Base-by-base conservation (phyloP, 306 rosid genomes). In the Malus orientalis region DNA sequence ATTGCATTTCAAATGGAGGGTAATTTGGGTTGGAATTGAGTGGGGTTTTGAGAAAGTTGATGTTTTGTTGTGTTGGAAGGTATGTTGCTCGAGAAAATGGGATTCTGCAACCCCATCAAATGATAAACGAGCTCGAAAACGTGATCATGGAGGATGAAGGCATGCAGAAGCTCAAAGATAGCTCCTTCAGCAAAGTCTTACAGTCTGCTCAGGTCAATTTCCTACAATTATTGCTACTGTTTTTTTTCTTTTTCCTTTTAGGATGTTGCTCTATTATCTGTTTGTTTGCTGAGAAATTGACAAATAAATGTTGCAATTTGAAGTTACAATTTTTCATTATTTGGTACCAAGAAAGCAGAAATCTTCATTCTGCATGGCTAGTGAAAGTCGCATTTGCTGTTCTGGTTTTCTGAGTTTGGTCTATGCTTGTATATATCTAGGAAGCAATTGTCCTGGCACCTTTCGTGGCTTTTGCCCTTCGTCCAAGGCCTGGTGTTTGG, bases 401-500 rank as follows among this genome's bases (percentile, higher is more conserved):
- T 64, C 20, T 42, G 15, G 9, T 49, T 47, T 22, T 12, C 53
- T 74, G 60, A 38, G 67, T 79, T 59, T 80, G 32, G 74, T 32
- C 6, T 74, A 36, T 74, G 45, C 27, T 71, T 74, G 58, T 40
- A 27, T 27, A 27, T 40, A 18, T 23, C 44, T 60, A 89, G 93
- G 93, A 89, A 87, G 93, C 93, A 77, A 89, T 91, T 81, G 85
- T 91, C 82, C 77, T 84, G 83, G 86, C 96, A 69, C 96, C 96
- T 55, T 91, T 91, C 71, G 90, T 91, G 78, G 88, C 90, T 23
- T 78, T 91, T 72, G 96, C 91, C 70, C 88, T 88, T 88, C 91
- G 96, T 32, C 96, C 93, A 38, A 87, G 93, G 42, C 91, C 96
- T 78, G 96, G 96, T 76, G 91, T 90, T 45, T 88, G 96, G 82